phyloP scores from a whole-genome alignment of 345 rosid species.

The Moringa oleifera region DNA sequence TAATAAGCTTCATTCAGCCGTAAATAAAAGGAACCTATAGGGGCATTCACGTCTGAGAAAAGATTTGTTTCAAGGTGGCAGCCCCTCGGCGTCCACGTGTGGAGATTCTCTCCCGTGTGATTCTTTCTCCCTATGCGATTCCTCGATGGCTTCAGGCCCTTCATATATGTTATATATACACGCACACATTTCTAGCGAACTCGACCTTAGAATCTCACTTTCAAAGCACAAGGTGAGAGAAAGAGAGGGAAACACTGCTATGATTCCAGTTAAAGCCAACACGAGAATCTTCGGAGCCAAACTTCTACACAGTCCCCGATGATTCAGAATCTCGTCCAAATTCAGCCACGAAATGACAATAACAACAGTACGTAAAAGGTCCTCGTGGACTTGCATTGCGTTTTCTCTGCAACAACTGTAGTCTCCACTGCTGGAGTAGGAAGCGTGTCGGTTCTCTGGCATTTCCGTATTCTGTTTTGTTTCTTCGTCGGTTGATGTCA shows the following conservation, averaged over 20 bases:
- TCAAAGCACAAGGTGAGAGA: not conserved
- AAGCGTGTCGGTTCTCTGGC: not conserved
- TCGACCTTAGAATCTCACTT: not conserved
- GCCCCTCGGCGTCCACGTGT: slow-evolving; percentile 23
- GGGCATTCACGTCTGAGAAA: not conserved
- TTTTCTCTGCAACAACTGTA: not conserved
- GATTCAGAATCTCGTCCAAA: not conserved
- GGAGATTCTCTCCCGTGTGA: slow-evolving; percentile 15
- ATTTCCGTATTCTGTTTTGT: not conserved
- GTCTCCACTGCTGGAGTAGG: too few relatives aligned
- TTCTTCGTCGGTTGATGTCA: not conserved
- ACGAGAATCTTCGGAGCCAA: too few relatives aligned
- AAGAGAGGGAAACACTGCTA: too few relatives aligned
- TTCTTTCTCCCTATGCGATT: not conserved
- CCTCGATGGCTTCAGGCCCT: not conserved
- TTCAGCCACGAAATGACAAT: slow-evolving; percentile 6
- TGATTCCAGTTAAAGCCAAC: too few relatives aligned
- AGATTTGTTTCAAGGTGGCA: slow-evolving; percentile 1
- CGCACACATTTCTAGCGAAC: not conserved
- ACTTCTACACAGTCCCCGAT: not conserved
- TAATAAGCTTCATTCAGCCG: too few relatives aligned
- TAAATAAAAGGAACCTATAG: too few relatives aligned
- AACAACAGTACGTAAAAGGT: too few relatives aligned
- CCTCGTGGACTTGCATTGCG: too few relatives aligned
- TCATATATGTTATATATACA: not conserved